Evolutionary conservation across 768 basidiomycete species (phyloP).

Genomic region (Boletus patriciae): DNA sequence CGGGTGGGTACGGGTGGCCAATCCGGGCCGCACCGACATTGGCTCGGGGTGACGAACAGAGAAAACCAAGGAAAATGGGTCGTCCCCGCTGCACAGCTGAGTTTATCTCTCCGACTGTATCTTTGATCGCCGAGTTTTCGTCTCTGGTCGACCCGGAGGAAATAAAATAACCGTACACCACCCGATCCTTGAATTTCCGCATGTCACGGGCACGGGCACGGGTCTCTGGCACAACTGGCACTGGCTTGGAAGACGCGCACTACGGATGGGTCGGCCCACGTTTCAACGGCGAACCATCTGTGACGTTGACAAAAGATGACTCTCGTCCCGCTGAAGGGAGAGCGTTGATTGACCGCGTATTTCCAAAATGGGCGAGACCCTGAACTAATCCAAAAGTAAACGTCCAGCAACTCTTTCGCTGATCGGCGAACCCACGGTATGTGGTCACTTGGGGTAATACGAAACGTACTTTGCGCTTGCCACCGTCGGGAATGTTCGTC

Average conservation of each 20-base stretch:
- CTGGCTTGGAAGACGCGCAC: not conserved
- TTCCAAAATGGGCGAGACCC: too few species aligned
- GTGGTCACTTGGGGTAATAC: conserved; percentile 4
- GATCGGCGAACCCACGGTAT: not conserved
- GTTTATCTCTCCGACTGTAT: conserved; percentile 6
- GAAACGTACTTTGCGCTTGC: not conserved
- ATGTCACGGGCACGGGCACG: not conserved
- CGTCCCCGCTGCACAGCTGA: not conserved
- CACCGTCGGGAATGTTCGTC: not conserved
- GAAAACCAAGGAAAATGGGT: too few species aligned
- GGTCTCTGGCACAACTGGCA: not conserved
- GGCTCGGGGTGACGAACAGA: not conserved
- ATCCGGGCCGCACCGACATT: not conserved
- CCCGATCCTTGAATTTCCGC: not conserved
- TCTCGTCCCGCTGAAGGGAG: too few species aligned
- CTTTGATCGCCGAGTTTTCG: not conserved
- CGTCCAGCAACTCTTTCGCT: too few species aligned
- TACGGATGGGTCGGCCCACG: not conserved
- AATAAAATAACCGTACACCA: not conserved
- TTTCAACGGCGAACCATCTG: not conserved
- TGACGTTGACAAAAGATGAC: too few species aligned
- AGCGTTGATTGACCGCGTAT: too few species aligned
- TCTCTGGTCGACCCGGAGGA: not conserved
- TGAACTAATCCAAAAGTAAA: too few species aligned
- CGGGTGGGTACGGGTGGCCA: not conserved